Percentiles rank a stretch among this genome's conserved stretches.
Evolutionary conservation across 2,329 filamentous ascomycete genomes (phyloP).

Genomic region (Cytospora piceicola): DNA sequence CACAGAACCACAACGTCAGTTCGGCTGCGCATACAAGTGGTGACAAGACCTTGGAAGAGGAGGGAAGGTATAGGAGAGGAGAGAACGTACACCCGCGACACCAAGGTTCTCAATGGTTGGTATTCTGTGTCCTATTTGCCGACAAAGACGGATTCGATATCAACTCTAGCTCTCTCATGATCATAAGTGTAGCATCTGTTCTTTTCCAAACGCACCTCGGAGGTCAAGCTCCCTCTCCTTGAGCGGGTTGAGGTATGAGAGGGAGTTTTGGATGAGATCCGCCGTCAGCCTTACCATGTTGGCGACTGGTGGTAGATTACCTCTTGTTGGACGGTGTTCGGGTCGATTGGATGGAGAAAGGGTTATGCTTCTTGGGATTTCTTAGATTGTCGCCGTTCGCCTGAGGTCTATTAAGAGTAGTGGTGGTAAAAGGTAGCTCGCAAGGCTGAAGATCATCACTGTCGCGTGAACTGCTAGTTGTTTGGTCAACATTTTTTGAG

Average conservation of each 20-base stretch:
- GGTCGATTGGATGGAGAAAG: neutral
- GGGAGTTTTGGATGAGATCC: constrained; percentile 90
- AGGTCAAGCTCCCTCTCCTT: constrained; percentile 99
- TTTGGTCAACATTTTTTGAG: neutral
- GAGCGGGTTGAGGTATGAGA: constrained; percentile 97
- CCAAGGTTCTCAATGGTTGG: constrained; percentile 97
- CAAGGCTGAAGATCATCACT: constrained; percentile 13
- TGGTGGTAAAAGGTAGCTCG: constrained; percentile 1
- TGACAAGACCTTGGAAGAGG: too few relatives aligned
- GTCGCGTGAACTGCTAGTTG: constrained; percentile 21
- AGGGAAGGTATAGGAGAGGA: constrained; percentile 15
- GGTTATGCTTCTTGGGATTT: neutral
- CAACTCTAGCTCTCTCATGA: constrained; percentile 71
- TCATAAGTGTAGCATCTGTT: constrained; percentile 89
- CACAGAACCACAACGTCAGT: neutral
- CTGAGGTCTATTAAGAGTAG: neutral
- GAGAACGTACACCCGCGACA: constrained; percentile 77
- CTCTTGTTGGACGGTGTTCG: constrained; percentile 21
- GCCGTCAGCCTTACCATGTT: constrained; percentile 86
- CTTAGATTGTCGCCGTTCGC: neutral
- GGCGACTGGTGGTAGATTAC: constrained; percentile 34
- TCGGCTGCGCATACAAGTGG: neutral
- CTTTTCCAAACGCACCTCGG: constrained; percentile 96
- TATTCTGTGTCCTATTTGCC: constrained; percentile 90
- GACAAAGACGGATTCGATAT: constrained; percentile 62